Evolutionary conservation across 148 eudicot genomes (phyloP).

Genomic region (Rhododendron henanense): DNA sequence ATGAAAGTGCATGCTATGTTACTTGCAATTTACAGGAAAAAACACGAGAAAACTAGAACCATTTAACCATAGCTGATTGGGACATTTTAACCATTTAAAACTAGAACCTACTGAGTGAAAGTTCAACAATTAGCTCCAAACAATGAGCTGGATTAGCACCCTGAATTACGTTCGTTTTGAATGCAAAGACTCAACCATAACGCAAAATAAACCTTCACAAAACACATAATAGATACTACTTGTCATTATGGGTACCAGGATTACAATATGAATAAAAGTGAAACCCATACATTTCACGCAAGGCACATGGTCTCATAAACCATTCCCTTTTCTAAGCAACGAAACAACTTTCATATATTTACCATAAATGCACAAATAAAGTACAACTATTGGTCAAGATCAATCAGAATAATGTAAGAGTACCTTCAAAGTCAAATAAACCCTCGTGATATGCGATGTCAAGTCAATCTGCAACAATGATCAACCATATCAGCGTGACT

Average conservation of each 20-base stretch:
- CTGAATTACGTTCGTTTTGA: not conserved
- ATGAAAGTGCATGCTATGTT: not conserved
- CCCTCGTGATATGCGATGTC: constrained; percentile 83
- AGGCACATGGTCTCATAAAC: not conserved
- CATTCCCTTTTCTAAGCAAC: not conserved
- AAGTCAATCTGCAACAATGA: constrained; percentile 76
- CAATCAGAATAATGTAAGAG: not conserved
- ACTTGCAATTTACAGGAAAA: not conserved
- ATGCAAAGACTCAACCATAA: not conserved
- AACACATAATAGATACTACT: not conserved
- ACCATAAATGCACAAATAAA: not conserved
- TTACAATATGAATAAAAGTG: not conserved
- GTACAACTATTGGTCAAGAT: not conserved
- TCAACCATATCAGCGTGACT: constrained; percentile 3
- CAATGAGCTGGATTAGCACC: not conserved
- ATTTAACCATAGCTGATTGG: not conserved
- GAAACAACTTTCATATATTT: not conserved
- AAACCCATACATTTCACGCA: not conserved
- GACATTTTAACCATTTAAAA: not conserved
- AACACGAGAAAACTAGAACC: not conserved
- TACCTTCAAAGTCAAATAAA: constrained; percentile 87
- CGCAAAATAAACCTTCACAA: not conserved
- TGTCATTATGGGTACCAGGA: not conserved
- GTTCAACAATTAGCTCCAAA: constrained; percentile 1
- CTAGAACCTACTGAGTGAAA: not conserved